phyloP scores from a whole-genome alignment of 441 rosid species.

The Bocquillonia castaneifolia region DNA sequence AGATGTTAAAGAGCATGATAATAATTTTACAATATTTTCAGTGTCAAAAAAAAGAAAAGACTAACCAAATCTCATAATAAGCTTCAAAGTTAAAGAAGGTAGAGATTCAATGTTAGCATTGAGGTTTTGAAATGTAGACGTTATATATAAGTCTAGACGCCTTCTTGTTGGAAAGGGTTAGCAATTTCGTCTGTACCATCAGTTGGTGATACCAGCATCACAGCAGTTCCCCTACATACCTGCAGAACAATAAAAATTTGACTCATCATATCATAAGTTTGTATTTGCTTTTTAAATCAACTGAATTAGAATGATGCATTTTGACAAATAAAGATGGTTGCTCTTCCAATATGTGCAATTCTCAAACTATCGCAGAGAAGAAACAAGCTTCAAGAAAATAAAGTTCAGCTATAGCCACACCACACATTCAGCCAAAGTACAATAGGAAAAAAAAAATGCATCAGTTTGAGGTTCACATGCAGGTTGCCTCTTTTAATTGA shows the following conservation, averaged over 20 bases:
- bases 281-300: not conserved
- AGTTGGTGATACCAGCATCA: conserved; percentile 91
- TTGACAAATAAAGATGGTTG: not conserved
- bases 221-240: conserved; percentile 93
- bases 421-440: not conserved
- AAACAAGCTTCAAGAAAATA: too few species aligned
- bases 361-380: not conserved
- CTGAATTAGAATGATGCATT: not conserved
- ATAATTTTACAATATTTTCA: too few species aligned
- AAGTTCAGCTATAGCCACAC: too few species aligned
- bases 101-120: conserved; percentile 14
- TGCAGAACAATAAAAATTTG: conserved; percentile 21
- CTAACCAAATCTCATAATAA: too few species aligned
- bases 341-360: not conserved
- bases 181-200: conserved; percentile 97
- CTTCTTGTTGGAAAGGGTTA: conserved; percentile 91
- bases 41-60: too few species aligned
- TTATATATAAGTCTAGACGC: conserved; percentile 40
- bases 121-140: not conserved
- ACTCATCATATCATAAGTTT: not conserved
- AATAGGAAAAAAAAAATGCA: not conserved
- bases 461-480: not conserved
- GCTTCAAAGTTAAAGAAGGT: not conserved
- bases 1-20: too few species aligned
- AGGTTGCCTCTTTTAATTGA: not conserved